Evolutionary conservation across 331 rosid species (phyloP).

Genomic region (Acacia concinna): DNA sequence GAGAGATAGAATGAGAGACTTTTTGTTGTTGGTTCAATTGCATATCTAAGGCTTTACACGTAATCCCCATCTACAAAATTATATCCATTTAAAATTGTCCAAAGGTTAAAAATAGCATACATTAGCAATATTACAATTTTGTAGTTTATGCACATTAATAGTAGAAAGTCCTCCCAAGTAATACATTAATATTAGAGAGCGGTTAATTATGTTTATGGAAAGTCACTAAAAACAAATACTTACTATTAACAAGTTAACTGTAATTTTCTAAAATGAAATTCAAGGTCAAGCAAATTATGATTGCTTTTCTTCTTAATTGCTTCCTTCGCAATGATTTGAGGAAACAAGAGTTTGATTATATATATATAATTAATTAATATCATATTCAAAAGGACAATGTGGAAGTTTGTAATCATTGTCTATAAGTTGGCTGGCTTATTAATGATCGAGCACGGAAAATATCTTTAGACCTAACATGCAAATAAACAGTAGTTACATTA

Average conservation of each 20-base stretch:
- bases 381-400: neutral
- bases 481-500: neutral
- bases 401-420: constrained; percentile 8
- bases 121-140: too few species aligned
- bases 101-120: neutral
- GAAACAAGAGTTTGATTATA: neutral
- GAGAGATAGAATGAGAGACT: too few species aligned
- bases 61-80: too few species aligned
- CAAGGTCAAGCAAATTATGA: neutral
- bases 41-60: too few species aligned
- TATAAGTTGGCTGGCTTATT: neutral
- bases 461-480: neutral
- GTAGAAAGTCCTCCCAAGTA: neutral
- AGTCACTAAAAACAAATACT: too few species aligned
- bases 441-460: neutral
- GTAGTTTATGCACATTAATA: too few species aligned
- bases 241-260: neutral
- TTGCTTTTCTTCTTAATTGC: neutral
- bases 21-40: too few species aligned
- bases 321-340: neutral
- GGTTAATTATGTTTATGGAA: too few species aligned
- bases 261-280: neutral
- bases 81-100: neutral
- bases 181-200: too few species aligned
- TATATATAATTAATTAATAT: neutral